Evolutionary conservation across 176 grass and related monocot species (phyloP), one percentile per base, ranked within the genome.

Genomic region (Juncus inflexus): DNA sequence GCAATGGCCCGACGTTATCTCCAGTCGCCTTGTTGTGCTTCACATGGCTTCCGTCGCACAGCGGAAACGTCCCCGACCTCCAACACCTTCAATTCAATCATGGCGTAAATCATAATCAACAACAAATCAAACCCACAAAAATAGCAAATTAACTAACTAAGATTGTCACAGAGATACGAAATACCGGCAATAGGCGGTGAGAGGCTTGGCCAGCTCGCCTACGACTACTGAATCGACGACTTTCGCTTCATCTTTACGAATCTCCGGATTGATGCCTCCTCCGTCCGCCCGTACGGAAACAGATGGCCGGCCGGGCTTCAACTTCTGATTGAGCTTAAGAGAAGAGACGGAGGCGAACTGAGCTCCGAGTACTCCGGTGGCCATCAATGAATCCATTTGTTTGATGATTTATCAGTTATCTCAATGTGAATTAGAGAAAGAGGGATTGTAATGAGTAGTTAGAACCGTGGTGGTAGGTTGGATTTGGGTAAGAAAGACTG

Each of bases 21-120:
- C 92, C 87, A 14, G 87, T 97, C 16, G 79, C 84, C 74, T 97
- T 91, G 75, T 97, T 97, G 88, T 97, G 94, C 88, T 89, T 91
- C 71, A 78, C 82, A 76, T 97, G 94, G 64, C 77, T 37, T 69
- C 94, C 94, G 45, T 97, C 94, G 15, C 94, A 97, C 35, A 97
- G 82, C 35, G 94, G 88, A 61, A 97, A 97, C 68, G 94, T 91
- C 15, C 82, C 87, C 35, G 88, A 97, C 66, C 88, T 97, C 94
- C 88, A 97, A 66, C 88, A 97, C 52, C 92, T 95, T 80, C 45
- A 37, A 15, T 37, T 19, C 35, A 78, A 64, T 3, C 19, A 28
- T 28, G 1, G 19, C 19, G 19, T 28, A 28, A 28, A 28, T 28
- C 19, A 28, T 28, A 28, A 28, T 28, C 19, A 74, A 3, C 12